A percentile compares a stretch with the other conserved stretches of the same genome.
Conservation (phyloP, 1,284 basidiomycete genomes). For the Pseudozyma tsukubaensis region DNA sequence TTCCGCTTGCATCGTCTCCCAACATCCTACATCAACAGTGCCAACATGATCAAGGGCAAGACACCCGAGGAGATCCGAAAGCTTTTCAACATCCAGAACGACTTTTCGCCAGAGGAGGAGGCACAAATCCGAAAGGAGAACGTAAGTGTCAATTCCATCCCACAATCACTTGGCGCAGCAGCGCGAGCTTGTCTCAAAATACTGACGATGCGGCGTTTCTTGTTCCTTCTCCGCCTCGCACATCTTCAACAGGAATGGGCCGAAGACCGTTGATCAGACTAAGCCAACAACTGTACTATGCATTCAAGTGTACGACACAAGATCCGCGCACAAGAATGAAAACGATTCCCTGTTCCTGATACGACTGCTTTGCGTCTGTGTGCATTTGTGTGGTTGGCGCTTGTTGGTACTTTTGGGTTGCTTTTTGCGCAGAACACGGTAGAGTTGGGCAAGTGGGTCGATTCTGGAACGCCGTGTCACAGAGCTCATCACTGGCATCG, state of each 20-base stretch:
- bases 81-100: constrained; percentile 81
- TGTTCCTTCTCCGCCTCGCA: background rate
- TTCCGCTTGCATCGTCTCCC: background rate
- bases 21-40: constrained; percentile 68
- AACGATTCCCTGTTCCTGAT: background rate
- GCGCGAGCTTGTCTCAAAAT: background rate
- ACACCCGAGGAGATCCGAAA: constrained; percentile 95
- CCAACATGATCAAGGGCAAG: constrained; percentile 99
- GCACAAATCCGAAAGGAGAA: constrained; percentile 99
- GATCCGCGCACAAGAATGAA: constrained; percentile 1
- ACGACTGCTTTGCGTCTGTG: no score
- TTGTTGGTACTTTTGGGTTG: no score
- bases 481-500: background rate
- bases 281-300: background rate
- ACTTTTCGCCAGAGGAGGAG: constrained; percentile 99
- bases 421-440: no score
- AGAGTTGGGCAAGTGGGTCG: background rate
- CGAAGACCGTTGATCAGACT: constrained; percentile 58
- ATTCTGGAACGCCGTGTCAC: background rate
- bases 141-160: constrained; percentile 68
- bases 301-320: constrained; percentile 5
- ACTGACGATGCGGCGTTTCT: constrained; percentile 1
- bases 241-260: constrained; percentile 60
- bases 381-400: no score
- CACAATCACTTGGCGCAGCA: background rate